phyloP scores from a whole-genome alignment of 345 rosid species.

The Bruguiera sexangula region DNA sequence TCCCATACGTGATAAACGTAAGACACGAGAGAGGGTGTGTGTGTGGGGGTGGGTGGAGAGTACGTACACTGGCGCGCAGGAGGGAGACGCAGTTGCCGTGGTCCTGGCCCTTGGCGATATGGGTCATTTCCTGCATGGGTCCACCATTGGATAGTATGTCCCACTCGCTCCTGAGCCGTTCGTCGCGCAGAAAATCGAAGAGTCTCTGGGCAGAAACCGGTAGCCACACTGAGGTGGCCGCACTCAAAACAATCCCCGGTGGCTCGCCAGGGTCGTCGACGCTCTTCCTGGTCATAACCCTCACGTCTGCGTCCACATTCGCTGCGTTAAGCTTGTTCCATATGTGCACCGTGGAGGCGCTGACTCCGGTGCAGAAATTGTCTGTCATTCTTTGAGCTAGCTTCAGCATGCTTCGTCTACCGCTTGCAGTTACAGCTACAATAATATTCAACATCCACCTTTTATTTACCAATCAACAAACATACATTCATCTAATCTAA shows the following conservation, averaged over 20 bases:
- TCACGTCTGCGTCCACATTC: constrained; percentile 72
- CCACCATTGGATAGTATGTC: constrained; percentile 93
- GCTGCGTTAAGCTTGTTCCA: constrained; percentile 80
- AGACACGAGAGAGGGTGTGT: background rate
- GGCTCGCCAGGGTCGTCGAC: constrained; percentile 95
- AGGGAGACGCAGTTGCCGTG: constrained; percentile 96
- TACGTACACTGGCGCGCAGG: constrained; percentile 72
- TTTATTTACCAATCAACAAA: too few species aligned
- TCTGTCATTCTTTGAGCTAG: constrained; percentile 91
- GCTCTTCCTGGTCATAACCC: constrained; percentile 88
- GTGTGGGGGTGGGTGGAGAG: background rate
- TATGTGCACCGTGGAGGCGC: constrained; percentile 77
- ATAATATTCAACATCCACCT: background rate
- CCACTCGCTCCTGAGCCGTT: constrained; percentile 88
- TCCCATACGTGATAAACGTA: background rate
- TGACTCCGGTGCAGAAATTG: constrained; percentile 90
- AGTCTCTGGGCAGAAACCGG: constrained; percentile 70
- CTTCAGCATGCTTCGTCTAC: constrained; percentile 93
- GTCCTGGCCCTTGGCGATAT: constrained; percentile 90
- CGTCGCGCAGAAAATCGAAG: constrained; percentile 80
- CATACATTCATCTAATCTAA: too few species aligned
- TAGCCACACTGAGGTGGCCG: constrained; percentile 93
- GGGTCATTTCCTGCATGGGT: constrained; percentile 97
- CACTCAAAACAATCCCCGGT: constrained; percentile 79
- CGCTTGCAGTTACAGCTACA: constrained; percentile 56